phyloP scores from a whole-genome alignment of 257 asterid genomes.

The Solanum paucissectum region DNA sequence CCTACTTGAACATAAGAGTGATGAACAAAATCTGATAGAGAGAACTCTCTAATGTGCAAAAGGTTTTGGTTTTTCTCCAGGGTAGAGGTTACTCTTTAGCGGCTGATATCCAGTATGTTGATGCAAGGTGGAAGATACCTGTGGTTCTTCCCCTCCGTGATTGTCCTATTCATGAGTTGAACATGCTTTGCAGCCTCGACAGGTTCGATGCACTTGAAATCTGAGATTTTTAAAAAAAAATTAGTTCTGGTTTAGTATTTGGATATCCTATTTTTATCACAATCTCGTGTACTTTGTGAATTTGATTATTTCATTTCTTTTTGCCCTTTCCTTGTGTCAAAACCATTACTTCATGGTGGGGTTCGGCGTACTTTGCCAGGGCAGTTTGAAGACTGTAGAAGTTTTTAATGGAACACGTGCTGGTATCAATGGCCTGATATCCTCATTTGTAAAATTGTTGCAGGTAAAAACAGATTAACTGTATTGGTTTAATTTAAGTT shows the following conservation, averaged over 20 bases:
- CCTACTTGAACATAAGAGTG: neutral
- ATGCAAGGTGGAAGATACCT: constrained; percentile 79
- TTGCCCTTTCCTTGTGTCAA: neutral
- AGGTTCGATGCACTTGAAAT: constrained; percentile 33
- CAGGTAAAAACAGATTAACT: constrained; percentile 35
- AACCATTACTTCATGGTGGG: constrained; percentile 18
- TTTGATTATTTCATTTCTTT: neutral
- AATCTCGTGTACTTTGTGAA: neutral
- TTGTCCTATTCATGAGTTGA: constrained; percentile 71
- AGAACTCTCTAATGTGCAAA: neutral
- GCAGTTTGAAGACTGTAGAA: constrained; percentile 70
- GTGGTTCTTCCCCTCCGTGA: constrained; percentile 89
- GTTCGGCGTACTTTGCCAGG: constrained; percentile 18
- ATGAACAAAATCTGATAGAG: neutral
- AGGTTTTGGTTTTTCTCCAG: constrained; percentile 24
- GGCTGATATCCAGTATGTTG: constrained; percentile 85
- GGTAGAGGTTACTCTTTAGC: constrained; percentile 90
- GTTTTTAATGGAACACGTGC: constrained; percentile 33
- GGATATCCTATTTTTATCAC: neutral
- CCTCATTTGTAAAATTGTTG: constrained; percentile 74
- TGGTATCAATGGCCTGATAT: constrained; percentile 71
- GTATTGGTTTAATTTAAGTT: neutral
- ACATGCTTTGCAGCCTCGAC: constrained; percentile 66
- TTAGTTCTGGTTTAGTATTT: neutral
- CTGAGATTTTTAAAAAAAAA: neutral